Evolutionary conservation across 306 rosid genomes (phyloP), one percentile per base, ranked within the genome.

Genomic region (Nissolia schottii): DNA sequence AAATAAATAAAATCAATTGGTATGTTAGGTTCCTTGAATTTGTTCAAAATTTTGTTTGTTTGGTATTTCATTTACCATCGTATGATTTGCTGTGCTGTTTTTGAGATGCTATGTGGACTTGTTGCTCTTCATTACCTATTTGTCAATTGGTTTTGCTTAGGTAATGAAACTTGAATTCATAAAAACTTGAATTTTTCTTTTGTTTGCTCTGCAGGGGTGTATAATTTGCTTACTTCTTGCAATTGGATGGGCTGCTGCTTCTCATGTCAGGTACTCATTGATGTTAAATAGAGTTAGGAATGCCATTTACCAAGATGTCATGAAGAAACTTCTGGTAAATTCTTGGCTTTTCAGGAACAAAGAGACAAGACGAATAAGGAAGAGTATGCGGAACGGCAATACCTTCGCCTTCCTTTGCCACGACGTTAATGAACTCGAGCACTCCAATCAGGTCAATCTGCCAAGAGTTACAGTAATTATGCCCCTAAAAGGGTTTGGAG

Each of bases 401-500:
- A 83, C 86, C 77, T 85, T 95, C 75, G 85, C 96, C 43, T 95
- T 95, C 77, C 87, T 95, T 71, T 88, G 83, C 74, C 87, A 81
- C 2, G 96, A 91, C 78, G 85, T 95, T 37, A 78, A 73, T 77
- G 85, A 91, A 75, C 99, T 95, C 31, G 97, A 95, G 78, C 99
- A 95, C 80, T 79, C 87, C 53, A 81, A 81, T 78, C 99, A 95
- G 76, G 81, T 83, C 81, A 86, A 84, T 74, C 83, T 89, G 69
- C 97, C 96, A 11, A 85, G 89, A 76, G 96, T 95, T 37, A 58
- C 99, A 12, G 77, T 92, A 73, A 82, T 92, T 51, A 91, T 95
- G 99, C 99, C 99, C 34, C 79, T 95, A 62, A 95, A 95, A 78
- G 99, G 99, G 15, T 95, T 88, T 85, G 99, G 99, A 64, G 99